Evolutionary conservation across 2,329 filamentous ascomycete species (phyloP), one percentile per base, ranked within the genome.

Genomic region (Trichoderma sp.): DNA sequence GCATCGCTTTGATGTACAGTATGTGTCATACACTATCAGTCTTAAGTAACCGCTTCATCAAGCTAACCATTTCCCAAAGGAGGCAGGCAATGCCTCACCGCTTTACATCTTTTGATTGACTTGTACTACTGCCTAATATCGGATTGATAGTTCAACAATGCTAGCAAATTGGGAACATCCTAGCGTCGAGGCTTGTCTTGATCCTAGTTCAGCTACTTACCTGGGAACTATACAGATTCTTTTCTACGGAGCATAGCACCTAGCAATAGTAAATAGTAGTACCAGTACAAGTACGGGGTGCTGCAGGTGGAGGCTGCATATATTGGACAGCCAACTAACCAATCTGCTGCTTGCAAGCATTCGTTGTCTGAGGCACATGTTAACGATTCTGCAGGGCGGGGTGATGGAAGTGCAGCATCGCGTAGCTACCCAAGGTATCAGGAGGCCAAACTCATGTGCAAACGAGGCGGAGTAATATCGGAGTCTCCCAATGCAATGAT

Each of bases 121-220:
- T 39, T 34, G n/a, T 22, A 39, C 42, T 48, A 48, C 42, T 22
- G 42, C 42, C 42, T 48, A 48, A 19, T 13, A 22, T 48, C 22
- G 12, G 22, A 39, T 29, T 54, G 52, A 54, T 54, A 34, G 34
- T 53, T 35, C 34, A 64, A 27, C 61, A 45, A 35, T 45, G 35
- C 37, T 35, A 48, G 34, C 59, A 39, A 29, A 6, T 7, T 15
- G 53, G 61, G 52, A 65, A n/a, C 15, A 12, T 48, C 52, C 29
- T 65, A 65, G 63, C 29, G 52, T n/a, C 10, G 17, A 42, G 12
- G 27, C 37, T 65, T 65, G 63, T 54, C 63, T 65, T 27, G 8
- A 64, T 64, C 17, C 50, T 42, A 37, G 9, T n/a, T 9, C 22
- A 53, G n/a, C 6, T 25, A 32, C 50, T 25, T 25, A 32, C 19